These are phyloP conservation scores for Inga leiocalycina DNA, from an alignment of 306 rosid genomes.

Conservation along the genomic window DNA sequence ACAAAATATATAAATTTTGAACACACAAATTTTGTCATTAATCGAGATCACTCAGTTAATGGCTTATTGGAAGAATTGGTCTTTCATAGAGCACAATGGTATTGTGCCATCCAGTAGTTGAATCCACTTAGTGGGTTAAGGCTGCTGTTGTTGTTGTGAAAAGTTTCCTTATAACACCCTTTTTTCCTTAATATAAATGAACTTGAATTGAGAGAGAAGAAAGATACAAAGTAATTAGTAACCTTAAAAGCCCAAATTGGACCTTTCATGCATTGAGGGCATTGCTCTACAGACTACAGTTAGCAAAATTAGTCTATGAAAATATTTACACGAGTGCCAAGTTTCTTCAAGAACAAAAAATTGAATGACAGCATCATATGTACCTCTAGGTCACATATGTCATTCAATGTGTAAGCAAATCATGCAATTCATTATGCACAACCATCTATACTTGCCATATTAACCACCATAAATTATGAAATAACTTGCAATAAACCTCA, in stretches of 20 bases:
- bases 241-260: neutral
- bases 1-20: neutral
- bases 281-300: neutral
- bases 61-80: neutral
- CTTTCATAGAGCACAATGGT: too few relatives aligned
- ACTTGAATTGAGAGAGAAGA: neutral
- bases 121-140: neutral
- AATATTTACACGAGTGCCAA: neutral
- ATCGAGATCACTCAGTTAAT: neutral
- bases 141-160: neutral
- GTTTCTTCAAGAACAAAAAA: conserved; percentile 16
- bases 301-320: conserved; percentile 8
- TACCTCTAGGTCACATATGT: conserved; percentile 1
- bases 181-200: neutral
- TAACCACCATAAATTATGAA: conserved; percentile 17
- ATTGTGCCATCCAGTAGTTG: neutral
- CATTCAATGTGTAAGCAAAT: conserved; percentile 18
- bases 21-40: neutral
- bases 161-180: neutral
- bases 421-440: conserved; percentile 12
- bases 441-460: conserved; percentile 20
- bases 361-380: conserved; percentile 16
- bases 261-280: neutral
- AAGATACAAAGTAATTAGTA: neutral
- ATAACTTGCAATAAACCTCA: conserved; percentile 13